Evolutionary conservation across 805 yeast species (phyloP).

Genomic region (Suhomyces sp.): DNA sequence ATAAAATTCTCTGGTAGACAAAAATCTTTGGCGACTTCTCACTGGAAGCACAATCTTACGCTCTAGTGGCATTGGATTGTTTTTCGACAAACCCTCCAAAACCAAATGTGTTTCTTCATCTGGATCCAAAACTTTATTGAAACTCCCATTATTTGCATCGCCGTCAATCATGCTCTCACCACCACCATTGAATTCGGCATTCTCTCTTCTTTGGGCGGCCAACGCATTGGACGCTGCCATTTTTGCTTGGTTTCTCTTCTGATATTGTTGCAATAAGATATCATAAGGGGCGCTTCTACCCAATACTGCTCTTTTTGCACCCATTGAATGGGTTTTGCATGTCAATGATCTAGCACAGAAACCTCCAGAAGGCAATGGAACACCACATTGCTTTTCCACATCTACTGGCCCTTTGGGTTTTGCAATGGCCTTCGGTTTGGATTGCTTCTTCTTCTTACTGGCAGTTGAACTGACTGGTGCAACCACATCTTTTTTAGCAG

Average conservation of each 20-base stretch:
- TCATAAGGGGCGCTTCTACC: constrained; percentile 95
- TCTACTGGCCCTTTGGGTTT: constrained; percentile 82
- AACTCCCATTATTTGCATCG: constrained; percentile 32
- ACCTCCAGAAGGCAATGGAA: constrained; percentile 89
- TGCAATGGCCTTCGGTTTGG: constrained; percentile 41
- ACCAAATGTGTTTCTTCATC: constrained; percentile 94
- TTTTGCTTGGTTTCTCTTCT: constrained; percentile 88
- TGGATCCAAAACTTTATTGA: constrained; percentile 61
- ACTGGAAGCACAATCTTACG: constrained; percentile 69
- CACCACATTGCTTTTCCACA: constrained; percentile 95
- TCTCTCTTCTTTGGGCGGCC: constrained; percentile 74
- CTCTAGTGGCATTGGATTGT: constrained; percentile 83
- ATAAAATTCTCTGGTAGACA: constrained; percentile 91
- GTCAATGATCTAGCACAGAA: constrained; percentile 94
- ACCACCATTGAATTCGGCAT: constrained; percentile 42
- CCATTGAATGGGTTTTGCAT: constrained; percentile 98
- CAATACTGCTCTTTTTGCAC: constrained; percentile 91
- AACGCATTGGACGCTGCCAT: constrained; percentile 79
- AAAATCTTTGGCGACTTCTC: constrained; percentile 65
- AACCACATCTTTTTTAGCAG: constrained; percentile 8
- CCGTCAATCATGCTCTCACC: constrained; percentile 20
- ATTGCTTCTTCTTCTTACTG: constrained; percentile 32
- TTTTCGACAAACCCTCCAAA: constrained; percentile 79
- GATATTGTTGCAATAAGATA: constrained; percentile 81
- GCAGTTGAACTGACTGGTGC: constrained; percentile 1